Evolutionary conservation across 192 early-diverging fungal species (phyloP), one percentile per base, ranked within the genome.

Genomic region (Hyaloraphidium curvatum): DNA sequence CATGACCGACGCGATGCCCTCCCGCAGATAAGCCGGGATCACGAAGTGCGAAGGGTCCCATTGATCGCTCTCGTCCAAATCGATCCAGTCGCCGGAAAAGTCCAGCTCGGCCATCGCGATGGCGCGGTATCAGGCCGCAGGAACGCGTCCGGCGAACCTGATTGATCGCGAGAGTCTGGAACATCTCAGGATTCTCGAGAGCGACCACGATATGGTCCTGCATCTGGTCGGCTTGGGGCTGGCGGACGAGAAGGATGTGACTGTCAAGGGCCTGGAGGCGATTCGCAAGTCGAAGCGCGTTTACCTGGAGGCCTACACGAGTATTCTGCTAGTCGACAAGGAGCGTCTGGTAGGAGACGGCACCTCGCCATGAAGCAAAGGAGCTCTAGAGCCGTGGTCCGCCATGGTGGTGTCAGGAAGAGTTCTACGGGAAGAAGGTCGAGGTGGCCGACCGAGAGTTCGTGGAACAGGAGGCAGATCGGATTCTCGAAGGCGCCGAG

Each of bases 291-390:
- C 86, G 61, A 79, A 82, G 56, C 79, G 89, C 14, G 72, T 97
- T 27, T 95, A 95, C 65, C 76, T 97, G 27, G 93, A 97, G 63
- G 80, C 81, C 4, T 97, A 97, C 77, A 97, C 93, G 3, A 84
- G 82, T 37, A 90, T 97, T 39, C 73, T 97, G 56, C 83, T 85
- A 65, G 79, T 90, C 17, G 78, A 82, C 55, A 86, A 83, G 59
- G 75, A 78, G 55, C 76, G 69, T 52, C 67, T 90, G 53, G 84
- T 80, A 71, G 28, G 63, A n/a, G n/a, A n/a, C n/a, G n/a, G n/a
- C n/a, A n/a, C n/a, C n/a, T 53, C 16, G 27, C 14, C 5, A 48
- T 48, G 17, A 25, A 11, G 43, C 19, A 22, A 7, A 7, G 25
- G 11, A 37, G 11, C 35, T 37, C 17, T 17, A 37, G 35, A 37